A percentile compares a stretch with the other conserved stretches of the same genome.
phyloP scores from a whole-genome alignment of 73 alveolate genomes.

The Blepharisma japonicum region DNA sequence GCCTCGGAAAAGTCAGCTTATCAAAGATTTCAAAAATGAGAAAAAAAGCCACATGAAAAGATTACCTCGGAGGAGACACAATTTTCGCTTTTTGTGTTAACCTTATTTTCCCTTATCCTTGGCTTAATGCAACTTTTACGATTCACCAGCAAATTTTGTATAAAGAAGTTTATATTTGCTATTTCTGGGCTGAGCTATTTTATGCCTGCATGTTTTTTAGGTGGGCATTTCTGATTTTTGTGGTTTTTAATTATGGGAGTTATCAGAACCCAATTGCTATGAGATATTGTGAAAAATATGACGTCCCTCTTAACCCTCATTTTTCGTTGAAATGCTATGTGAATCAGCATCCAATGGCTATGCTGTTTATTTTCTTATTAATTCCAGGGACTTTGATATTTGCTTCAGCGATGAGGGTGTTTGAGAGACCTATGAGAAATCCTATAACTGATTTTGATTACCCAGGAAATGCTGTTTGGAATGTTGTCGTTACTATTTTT shows the following conservation, averaged over 20 bases:
- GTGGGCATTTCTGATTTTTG: not conserved
- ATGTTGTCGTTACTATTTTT: not conserved
- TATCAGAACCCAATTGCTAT: not conserved
- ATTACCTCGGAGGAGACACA: not conserved
- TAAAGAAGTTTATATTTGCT: not conserved
- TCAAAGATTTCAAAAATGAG: not conserved
- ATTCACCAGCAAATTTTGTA: not conserved
- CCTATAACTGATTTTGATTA: not conserved
- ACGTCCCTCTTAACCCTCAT: not conserved
- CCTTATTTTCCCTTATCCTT: conserved; percentile 24
- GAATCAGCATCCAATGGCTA: not conserved
- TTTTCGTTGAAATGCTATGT: not conserved
- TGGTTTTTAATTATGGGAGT: not conserved
- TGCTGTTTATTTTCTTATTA: not conserved
- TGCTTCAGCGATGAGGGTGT: not conserved
- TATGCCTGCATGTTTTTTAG: not conserved
- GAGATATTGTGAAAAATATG: conserved; percentile 4
- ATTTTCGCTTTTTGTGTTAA: not conserved
- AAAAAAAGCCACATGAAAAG: not conserved
- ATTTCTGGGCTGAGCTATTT: not conserved
- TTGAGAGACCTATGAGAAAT: not conserved
- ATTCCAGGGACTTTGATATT: not conserved
- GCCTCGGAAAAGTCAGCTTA: not conserved
- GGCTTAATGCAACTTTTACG: not conserved
- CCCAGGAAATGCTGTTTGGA: not conserved